Percentiles rank a stretch among this genome's conserved stretches.
Evolutionary conservation across 805 yeast genomes (phyloP).

Genomic region (Cyberlindnera subsufficiens): DNA sequence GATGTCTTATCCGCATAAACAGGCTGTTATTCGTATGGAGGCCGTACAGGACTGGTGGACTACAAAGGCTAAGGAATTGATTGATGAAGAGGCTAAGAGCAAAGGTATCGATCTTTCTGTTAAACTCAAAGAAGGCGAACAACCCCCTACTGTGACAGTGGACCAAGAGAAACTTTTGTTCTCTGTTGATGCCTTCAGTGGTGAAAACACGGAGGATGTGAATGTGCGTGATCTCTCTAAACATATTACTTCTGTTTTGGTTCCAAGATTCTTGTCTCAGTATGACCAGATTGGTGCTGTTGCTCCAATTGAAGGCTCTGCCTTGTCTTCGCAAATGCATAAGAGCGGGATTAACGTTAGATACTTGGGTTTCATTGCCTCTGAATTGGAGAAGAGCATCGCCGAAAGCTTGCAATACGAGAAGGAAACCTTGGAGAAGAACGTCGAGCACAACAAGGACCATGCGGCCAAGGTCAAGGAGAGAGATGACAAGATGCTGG

Average conservation of each 20-base stretch:
- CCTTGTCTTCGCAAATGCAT: slow-evolving; percentile 66
- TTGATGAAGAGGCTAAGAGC: slow-evolving; percentile 28
- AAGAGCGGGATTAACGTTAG: slow-evolving; percentile 82
- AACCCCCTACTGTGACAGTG: slow-evolving; percentile 44
- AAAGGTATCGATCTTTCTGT: slow-evolving; percentile 21
- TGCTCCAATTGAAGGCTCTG: slow-evolving; percentile 75
- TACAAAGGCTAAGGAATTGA: slow-evolving; percentile 44
- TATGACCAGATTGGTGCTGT: slow-evolving; percentile 43
- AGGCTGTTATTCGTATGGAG: slow-evolving; percentile 75
- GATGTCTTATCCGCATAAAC: slow-evolving; percentile 72
- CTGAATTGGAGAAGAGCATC: slow-evolving; percentile 23
- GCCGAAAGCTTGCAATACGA: slow-evolving; percentile 19
- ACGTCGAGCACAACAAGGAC: slow-evolving; percentile 17
- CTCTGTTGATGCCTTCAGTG: slow-evolving; percentile 55
- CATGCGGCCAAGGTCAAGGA: slow-evolving; percentile 13
- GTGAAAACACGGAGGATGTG: slow-evolving; percentile 38
- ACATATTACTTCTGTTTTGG: slow-evolving; percentile 50
- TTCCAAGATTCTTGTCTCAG: slow-evolving; percentile 51
- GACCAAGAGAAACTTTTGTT: slow-evolving; percentile 41
- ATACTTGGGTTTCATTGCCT: slow-evolving; percentile 67
- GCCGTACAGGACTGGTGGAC: slow-evolving; percentile 91
- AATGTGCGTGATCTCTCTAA: slow-evolving; percentile 62
- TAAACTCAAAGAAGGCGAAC: slow-evolving; percentile 25
- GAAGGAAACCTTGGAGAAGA: slow-evolving; percentile 8
- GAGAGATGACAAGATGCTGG: slow-evolving; percentile 9